Evolutionary conservation across 352 stramenopile species (phyloP), one percentile per base, ranked within the genome.

Genomic region (Phytophthora pluvialis): DNA sequence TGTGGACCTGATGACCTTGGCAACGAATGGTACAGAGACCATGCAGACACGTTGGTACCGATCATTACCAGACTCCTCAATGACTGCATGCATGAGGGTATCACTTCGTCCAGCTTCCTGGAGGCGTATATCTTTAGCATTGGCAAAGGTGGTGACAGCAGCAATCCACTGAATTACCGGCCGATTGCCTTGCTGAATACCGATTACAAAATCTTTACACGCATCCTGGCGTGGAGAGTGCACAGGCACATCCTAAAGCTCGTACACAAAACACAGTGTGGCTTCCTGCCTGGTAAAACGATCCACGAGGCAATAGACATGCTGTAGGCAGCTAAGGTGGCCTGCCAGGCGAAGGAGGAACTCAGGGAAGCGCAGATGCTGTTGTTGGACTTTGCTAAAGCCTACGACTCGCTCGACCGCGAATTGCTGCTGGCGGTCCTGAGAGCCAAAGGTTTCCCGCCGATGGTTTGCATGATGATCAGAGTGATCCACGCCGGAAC

Each of bases 381-480:
- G 3, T 9, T 68, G 3, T 5, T 62, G 5, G 60, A 61, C 16
- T 62, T 62, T 15, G 45, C 44, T 0, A 57, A 68, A 28, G 60
- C 43, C 0, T 68, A 56, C 32, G 33, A 68, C 18, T 62, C 60
- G 1, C 18, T 68, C 3, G 36, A 68, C 10, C 18, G 60, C 1
- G 18, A 36, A 0, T 68, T 57, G 12, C 16, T 61, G 2, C 4
- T 61, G n/a, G 16, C 12, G 13, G 50, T 68, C 1, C 44, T 68
- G 5, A 4, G 25, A 33, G 28, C 13, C n/a, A 53, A 59, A 15
- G 44, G 40, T 4, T 42, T 42, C 11, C 13, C 35, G 10, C 35
- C 35, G 5, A 39, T n/a, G 33, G 11, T 39, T 3, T 11, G 3
- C 33, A 12, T 12, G 11, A 15, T 42, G 1, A 15, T 42, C 35